Percentiles rank a stretch among this genome's conserved stretches.
Conservation (phyloP, 345 rosid species). For the Balakata baccata region DNA sequence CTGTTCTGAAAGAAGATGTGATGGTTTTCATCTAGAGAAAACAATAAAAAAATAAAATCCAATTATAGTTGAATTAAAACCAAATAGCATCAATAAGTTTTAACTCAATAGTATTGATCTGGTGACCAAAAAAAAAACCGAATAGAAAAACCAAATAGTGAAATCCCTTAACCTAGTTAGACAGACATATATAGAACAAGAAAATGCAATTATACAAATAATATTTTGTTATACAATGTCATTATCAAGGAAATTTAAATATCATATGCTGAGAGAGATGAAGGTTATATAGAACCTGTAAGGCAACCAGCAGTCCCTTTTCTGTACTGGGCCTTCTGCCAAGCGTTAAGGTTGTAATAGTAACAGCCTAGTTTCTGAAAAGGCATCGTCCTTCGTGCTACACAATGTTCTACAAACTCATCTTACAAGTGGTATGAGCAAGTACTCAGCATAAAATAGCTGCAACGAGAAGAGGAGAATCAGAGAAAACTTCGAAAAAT, state of each 20-base stretch:
- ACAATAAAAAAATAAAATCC: too few relatives aligned
- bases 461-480: slow-evolving; percentile 30
- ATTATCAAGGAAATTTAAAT: background rate
- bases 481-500: background rate
- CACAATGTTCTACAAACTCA: slow-evolving; percentile 23
- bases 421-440: slow-evolving; percentile 79
- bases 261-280: background rate
- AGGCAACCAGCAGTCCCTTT: background rate
- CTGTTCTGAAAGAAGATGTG: too few relatives aligned
- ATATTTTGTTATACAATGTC: too few relatives aligned
- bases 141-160: too few relatives aligned
- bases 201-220: too few relatives aligned
- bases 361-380: background rate
- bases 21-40: too few relatives aligned
- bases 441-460: slow-evolving; percentile 91
- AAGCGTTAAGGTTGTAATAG: background rate
- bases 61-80: too few relatives aligned
- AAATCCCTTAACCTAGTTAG: too few relatives aligned
- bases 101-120: too few relatives aligned
- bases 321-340: background rate
- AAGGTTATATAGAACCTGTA: background rate
- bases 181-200: too few relatives aligned
- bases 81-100: too few relatives aligned
- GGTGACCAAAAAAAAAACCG: too few relatives aligned
- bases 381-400: background rate